Base-by-base conservation (phyloP, 2,329 filamentous ascomycete species). In the Taxawa tesnikishii region DNA sequence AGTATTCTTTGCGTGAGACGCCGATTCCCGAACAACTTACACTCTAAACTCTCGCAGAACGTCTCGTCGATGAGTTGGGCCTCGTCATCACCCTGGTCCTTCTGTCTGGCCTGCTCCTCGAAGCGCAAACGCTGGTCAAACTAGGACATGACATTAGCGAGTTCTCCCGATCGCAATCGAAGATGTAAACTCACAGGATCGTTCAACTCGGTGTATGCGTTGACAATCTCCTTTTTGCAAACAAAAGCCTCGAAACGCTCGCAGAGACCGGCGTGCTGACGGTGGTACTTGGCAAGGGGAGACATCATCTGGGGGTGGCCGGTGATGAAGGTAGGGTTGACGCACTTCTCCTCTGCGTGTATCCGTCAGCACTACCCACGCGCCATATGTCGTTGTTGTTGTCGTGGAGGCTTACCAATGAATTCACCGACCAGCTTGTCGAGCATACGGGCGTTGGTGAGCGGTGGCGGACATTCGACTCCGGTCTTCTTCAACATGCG, bases 211-310 rank as follows among this genome's bases (percentile, higher is more conserved):
- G 88, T 96, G 64, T 94, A 92, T 5, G 87, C 87, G 53, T 98
- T 96, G 50, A 79, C 80, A 45, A 96, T 94, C 57, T 96, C 88
- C 73, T 90, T 92, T 70, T 85, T 92, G 68, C 80, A 85, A 28
- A 94, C 90, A 46, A 98, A 98, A 8, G 83, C 87, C 63, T 98
- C 90, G 58, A 96, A 96, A 34, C 90, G 82, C 67, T 98, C 90
- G 56, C 85, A 94, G 19, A 98, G 73, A 49, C 88, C 90, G 32
- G 79, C 71, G 41, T 75, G 73, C 28, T 68, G 62, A 43, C 90
- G 82, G 61, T 94, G 83, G 59, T 87, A 87, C 71, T 98, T 98
- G 67, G 90, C 90, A 12, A 98, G 70, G 6, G 90, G 90, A 11
- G 83, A 90, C 88, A 96, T 92, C 70, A 85, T 79, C 38, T 59